These are phyloP conservation scores for Daldinia grandis DNA, from an alignment of 495 filamentous ascomycete genomes.

Conservation along the genomic window DNA sequence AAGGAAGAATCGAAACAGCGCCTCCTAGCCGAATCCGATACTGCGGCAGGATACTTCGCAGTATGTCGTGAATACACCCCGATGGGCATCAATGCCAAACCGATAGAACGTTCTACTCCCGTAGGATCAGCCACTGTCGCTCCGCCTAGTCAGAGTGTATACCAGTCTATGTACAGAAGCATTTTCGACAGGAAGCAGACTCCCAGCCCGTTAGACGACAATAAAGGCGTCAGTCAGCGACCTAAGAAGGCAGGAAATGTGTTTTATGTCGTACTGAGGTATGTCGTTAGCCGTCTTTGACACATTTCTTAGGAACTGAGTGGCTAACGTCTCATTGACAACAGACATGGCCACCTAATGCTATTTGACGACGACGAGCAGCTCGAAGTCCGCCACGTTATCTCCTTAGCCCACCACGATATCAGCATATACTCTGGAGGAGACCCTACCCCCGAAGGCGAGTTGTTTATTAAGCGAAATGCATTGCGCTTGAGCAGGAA, in stretches of 20 bases:
- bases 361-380: conserved; percentile 92
- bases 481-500: conserved; percentile 85
- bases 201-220: conserved; percentile 58
- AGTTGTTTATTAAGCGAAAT: conserved; percentile 94
- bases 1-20: conserved; percentile 56
- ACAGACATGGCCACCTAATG: conserved; percentile 94
- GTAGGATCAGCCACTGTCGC: conserved; percentile 71
- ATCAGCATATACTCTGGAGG: conserved; percentile 87
- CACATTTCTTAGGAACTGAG: background rate
- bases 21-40: conserved; percentile 70
- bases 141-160: conserved; percentile 87
- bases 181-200: conserved; percentile 85
- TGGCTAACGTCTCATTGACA: conserved; percentile 22
- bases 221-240: conserved; percentile 61
- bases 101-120: conserved; percentile 86
- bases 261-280: conserved; percentile 94
- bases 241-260: conserved; percentile 82
- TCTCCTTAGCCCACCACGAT: conserved; percentile 87
- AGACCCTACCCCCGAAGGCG: conserved; percentile 83
- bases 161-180: conserved; percentile 96
- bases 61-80: conserved; percentile 93
- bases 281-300: conserved; percentile 41
- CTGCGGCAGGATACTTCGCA: conserved; percentile 91
- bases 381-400: conserved; percentile 92
- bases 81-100: conserved; percentile 89